Evolutionary conservation across 1,284 basidiomycete species (phyloP), one percentile per base, ranked within the genome.

Genomic region (Amylostereum areolatum): DNA sequence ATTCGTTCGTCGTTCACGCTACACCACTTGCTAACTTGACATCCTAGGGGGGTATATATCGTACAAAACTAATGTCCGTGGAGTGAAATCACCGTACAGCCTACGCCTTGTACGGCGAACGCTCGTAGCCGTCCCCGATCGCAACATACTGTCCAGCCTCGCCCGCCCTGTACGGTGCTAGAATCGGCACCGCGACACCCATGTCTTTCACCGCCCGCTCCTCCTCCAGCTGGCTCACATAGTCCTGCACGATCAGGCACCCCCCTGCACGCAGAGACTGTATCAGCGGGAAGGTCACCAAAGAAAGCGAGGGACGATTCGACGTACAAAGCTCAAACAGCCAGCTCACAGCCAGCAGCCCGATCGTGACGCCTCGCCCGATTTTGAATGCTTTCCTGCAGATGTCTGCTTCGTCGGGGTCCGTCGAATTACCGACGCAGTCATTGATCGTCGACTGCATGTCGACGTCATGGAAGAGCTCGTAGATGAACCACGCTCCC

Each of bases 311-410:
- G 33, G 28, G 32, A 30, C 39, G 37, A 11, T 39, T 43, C 33
- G 11, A 72, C 75, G 50, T 57, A 79, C 78, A 81, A 41, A 77
- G 66, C 56, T 78, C 64, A 45, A 80, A 55, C 42, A 79, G 54
- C 71, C 78, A 74, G 49, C 57, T 47, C n/a, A 60, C 49, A 47
- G 64, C 46, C 57, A 66, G 65, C 48, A 59, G 37, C 32, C 45
- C 58, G 4, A 57, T 55, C 35, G 41, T 52, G 48, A 64, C 45
- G 37, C 53, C 40, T 35, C 60, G 52, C 12, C 45, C 56, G 55
- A 52, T 48, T 5, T 59, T 8, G 39, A 55, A 52, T 5, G 31
- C 47, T 3, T 59, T 63, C 36, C 62, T 60, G 56, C 75, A 77
- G 0, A 62, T 53, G 8, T 67, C 57, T 25, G 55, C 55, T 8